A percentile compares a stretch with the other conserved stretches of the same genome.
Evolutionary conservation across 2,329 filamentous ascomycete species (phyloP).

Genomic region (Pleurostoma richardsiae): DNA sequence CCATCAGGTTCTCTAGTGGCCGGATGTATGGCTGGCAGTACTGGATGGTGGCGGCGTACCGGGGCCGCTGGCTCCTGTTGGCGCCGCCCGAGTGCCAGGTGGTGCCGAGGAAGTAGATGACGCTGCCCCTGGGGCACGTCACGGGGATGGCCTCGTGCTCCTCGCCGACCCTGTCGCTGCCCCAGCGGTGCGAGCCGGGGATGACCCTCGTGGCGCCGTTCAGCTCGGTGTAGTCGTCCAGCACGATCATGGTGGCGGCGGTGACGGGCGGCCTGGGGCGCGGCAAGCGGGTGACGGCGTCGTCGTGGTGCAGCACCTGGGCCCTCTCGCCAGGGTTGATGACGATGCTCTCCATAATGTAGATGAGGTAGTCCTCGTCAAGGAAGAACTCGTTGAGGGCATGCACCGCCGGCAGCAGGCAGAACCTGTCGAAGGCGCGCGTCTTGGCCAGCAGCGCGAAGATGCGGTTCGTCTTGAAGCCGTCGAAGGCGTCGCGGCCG

Average conservation of each 20-base stretch:
- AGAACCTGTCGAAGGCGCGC: constrained; percentile 29
- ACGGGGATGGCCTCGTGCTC: constrained; percentile 23
- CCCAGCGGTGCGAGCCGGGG: constrained; percentile 28
- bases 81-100: constrained; percentile 31
- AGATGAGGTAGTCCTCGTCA: constrained; percentile 27
- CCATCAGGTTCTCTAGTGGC: constrained; percentile 28
- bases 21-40: constrained; percentile 34
- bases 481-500: constrained; percentile 31
- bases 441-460: constrained; percentile 32
- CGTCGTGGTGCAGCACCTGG: constrained; percentile 29
- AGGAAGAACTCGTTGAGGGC: constrained; percentile 33
- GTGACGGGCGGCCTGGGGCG: constrained; percentile 25
- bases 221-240: constrained; percentile 22
- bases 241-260: constrained; percentile 23
- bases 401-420: constrained; percentile 23
- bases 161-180: constrained; percentile 12
- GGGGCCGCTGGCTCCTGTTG: constrained; percentile 20
- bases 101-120: constrained; percentile 26
- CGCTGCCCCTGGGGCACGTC: constrained; percentile 27
- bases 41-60: constrained; percentile 30
- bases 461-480: constrained; percentile 27
- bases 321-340: constrained; percentile 30
- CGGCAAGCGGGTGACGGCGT: constrained; percentile 22
- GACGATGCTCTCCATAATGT: constrained; percentile 28
- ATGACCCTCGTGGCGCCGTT: constrained; percentile 29